Conservation (phyloP, 306 rosid species). For the Mimosa pudica region DNA sequence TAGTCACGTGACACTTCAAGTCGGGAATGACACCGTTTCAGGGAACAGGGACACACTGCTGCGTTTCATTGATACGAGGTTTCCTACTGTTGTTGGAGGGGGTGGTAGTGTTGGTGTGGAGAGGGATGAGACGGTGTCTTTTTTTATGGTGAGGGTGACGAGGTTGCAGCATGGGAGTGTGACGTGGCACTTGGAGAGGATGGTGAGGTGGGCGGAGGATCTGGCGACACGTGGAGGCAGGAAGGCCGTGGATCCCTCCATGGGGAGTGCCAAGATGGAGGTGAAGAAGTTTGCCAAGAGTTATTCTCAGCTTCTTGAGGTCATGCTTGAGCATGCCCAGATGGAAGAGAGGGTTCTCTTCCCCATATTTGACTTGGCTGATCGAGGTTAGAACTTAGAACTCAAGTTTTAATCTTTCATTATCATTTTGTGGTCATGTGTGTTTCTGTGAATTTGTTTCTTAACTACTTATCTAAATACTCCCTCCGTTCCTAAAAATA, state of each 20-base stretch:
- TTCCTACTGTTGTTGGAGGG: constrained; percentile 38
- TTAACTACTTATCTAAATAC: too few species aligned
- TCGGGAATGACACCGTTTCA: constrained; percentile 68
- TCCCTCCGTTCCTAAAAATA: too few species aligned
- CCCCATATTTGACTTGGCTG: constrained; percentile 74
- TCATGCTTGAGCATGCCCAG: constrained; percentile 87
- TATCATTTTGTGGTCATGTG: background rate
- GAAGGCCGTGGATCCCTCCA: constrained; percentile 58
- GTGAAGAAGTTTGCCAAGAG: constrained; percentile 66
- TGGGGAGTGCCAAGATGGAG: constrained; percentile 85
- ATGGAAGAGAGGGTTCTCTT: constrained; percentile 86
- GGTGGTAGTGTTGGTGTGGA: background rate
- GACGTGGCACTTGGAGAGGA: constrained; percentile 71
- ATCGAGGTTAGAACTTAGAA: constrained; percentile 57
- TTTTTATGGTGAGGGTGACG: constrained; percentile 45
- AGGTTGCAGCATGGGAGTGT: constrained; percentile 72
- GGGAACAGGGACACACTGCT: constrained; percentile 67
- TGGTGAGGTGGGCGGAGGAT: constrained; percentile 79
- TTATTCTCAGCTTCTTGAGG: constrained; percentile 74
- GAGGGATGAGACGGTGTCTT: constrained; percentile 51
- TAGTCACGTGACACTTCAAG: constrained; percentile 47
- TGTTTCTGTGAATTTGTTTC: background rate
- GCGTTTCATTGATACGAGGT: constrained; percentile 58
- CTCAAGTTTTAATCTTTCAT: background rate
- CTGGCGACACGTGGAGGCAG: constrained; percentile 70